These are phyloP conservation scores for Nannochloropsis gaditana DNA, from an alignment of 108 stramenopile genomes.

Conservation along the genomic window DNA sequence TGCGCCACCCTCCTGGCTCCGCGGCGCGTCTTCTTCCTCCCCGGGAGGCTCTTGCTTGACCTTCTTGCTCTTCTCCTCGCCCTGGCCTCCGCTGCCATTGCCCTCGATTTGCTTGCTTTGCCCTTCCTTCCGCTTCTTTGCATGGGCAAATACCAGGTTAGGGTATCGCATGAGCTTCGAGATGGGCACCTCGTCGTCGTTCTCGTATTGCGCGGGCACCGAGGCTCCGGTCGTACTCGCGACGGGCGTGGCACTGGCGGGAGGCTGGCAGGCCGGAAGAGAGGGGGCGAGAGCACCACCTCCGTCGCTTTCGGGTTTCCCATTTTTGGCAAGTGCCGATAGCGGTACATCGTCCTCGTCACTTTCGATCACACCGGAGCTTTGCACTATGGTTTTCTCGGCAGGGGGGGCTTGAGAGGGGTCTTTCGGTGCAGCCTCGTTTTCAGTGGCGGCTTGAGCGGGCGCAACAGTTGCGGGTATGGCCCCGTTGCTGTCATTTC, in stretches of 20 bases:
- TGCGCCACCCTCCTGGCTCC: not conserved
- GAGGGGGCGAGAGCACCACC: not conserved
- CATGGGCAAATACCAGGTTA: not conserved
- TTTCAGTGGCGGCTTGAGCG: not conserved
- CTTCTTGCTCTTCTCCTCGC: not conserved
- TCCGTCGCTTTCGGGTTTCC: not conserved
- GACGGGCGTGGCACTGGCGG: not conserved
- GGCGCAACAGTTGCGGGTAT: not conserved
- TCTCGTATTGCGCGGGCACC: not conserved
- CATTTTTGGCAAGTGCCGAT: not conserved
- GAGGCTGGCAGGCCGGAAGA: not conserved
- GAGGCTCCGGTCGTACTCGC: not conserved
- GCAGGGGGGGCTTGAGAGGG: not conserved
- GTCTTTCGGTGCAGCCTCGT: not conserved
- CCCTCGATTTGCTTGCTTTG: not conserved
- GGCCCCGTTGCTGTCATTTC: not conserved
- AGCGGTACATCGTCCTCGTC: conserved; percentile 4
- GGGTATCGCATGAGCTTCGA: not conserved
- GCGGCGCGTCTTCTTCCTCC: not conserved
- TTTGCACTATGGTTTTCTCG: not conserved
- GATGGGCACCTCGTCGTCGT: not conserved
- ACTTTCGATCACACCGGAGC: not conserved
- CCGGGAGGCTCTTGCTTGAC: not conserved
- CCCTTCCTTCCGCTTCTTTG: conserved; percentile 2
- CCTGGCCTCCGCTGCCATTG: not conserved